Evolutionary conservation across 2,329 filamentous ascomycete species (phyloP).

Genomic region (Trichoderma koningiopsis): DNA sequence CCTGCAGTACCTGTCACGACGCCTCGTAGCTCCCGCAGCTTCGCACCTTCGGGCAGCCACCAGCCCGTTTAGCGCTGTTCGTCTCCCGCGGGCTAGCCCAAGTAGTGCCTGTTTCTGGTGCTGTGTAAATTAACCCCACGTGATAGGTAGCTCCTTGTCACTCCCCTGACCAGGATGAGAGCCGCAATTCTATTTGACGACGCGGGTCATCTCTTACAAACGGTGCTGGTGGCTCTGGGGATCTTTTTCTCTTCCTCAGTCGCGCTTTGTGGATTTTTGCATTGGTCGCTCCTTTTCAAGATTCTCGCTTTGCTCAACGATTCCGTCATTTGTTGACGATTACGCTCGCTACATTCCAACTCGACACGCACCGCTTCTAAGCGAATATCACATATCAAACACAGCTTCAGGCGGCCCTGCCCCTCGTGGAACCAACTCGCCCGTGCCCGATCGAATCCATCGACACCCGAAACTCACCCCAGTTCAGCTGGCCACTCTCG

Average conservation of each 20-base stretch:
- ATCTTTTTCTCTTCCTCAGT: background rate
- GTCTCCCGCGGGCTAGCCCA: slow-evolving; percentile 7
- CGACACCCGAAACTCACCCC: slow-evolving; percentile 24
- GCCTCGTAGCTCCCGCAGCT: background rate
- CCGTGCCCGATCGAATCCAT: slow-evolving; percentile 11
- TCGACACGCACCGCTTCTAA: background rate
- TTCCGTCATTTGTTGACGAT: slow-evolving; percentile 16
- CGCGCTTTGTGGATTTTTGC: background rate
- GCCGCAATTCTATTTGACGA: slow-evolving; percentile 12
- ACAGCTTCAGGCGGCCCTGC: background rate
- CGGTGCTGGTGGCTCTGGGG: background rate
- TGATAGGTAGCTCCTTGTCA: slow-evolving; percentile 23
- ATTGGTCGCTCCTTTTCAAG: background rate
- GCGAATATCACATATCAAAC: background rate
- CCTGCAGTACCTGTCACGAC: background rate
- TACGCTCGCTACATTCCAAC: slow-evolving; percentile 6
- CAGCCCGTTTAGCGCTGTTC: slow-evolving; percentile 13
- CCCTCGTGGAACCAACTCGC: slow-evolving; percentile 4
- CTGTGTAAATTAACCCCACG: slow-evolving; percentile 24
- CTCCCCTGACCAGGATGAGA: slow-evolving; percentile 25
- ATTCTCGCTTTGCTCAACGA: slow-evolving; percentile 7
- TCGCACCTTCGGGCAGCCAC: background rate
- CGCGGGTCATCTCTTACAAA: background rate
- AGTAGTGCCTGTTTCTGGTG: background rate
- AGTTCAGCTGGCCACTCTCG: slow-evolving; percentile 9